Evolutionary conservation across 768 basidiomycete genomes (phyloP), one percentile per base, ranked within the genome.

Genomic region (Leccinellum luteum): DNA sequence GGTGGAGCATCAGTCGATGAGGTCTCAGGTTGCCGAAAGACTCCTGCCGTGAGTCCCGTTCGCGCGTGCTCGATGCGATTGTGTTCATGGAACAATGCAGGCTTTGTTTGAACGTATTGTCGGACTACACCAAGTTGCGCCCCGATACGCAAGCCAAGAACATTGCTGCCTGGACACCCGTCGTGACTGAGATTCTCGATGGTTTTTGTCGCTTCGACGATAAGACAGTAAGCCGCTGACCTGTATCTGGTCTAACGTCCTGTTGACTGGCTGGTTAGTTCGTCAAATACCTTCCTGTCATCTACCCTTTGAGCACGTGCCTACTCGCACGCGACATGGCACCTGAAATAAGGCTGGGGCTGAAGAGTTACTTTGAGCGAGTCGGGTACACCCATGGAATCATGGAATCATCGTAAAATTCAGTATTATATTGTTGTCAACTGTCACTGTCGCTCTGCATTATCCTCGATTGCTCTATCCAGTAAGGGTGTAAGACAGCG

Each of bases 111-210:
- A 92, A 89, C 21, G 92, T 98, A 19, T 75, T 99, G 54, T 85
- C 87, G 64, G 94, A 97, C 72, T 99, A 93, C 74, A 92, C 86
- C 68, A 90, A 90, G 66, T 79, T 99, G 53, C 89, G 90, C 48
- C 73, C 87, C 3, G 96, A 98, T 59, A 93, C 87, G 3, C 96
- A 98, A 74, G 85, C 86, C 52, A 93, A 98, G 75, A 98, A 97
- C 69, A 95, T 99, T 57, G 73, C 86, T 14, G 96, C 97, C 1
- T 99, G 97, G 97, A 96, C 93, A 21, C 97, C 97, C n/a, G 97
- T 99, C 30, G 89, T 98, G n/a, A 88, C 87, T 10, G 95, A 98
- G 69, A 91, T 97, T 49, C 68, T 99, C 9, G 86, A 92, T 57
- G 97, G 97, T 7, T 94, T 93, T 69, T 86, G 86, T 69, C 82